Percentiles rank a stretch among this genome's conserved stretches.
phyloP scores from a whole-genome alignment of 2,329 filamentous ascomycete species.

The Fusarium robinianum region DNA sequence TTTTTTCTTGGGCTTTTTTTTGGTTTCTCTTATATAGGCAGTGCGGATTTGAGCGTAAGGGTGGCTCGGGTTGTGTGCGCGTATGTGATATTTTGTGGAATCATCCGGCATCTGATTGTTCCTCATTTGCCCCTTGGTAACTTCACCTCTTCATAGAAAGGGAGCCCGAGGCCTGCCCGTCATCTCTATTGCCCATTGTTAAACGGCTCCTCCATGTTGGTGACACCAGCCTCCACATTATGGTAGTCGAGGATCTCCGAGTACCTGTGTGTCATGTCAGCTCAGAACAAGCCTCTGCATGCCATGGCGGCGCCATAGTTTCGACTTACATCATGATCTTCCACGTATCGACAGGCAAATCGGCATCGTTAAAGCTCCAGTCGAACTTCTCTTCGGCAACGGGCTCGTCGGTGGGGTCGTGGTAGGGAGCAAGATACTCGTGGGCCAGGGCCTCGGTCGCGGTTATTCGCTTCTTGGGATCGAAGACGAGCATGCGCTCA shows the following conservation, averaged over 20 bases:
- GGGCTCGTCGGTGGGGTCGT: slow-evolving; percentile 96
- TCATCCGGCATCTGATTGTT: slow-evolving; percentile 38
- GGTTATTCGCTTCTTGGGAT: slow-evolving; percentile 93
- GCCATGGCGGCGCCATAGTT: not conserved
- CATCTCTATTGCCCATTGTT: slow-evolving; percentile 43
- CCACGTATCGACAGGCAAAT: slow-evolving; percentile 98
- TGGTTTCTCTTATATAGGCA: slow-evolving; percentile 10
- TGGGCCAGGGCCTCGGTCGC: slow-evolving; percentile 85
- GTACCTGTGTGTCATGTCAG: slow-evolving; percentile 66
- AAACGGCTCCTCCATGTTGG: slow-evolving; percentile 47
- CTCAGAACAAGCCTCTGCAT: not conserved
- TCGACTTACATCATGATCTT: slow-evolving; percentile 97
- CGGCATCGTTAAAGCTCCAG: slow-evolving; percentile 99
- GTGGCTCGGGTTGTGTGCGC: slow-evolving; percentile 6
- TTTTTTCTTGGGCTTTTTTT: slow-evolving; percentile 16
- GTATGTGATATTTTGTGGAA: slow-evolving; percentile 43
- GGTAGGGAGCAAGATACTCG: slow-evolving; percentile 93
- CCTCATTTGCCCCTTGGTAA: slow-evolving; percentile 25
- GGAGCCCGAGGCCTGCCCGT: slow-evolving; percentile 28
- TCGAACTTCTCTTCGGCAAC: slow-evolving; percentile 97
- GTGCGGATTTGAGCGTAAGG: slow-evolving; percentile 8
- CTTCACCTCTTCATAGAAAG: slow-evolving; percentile 39
- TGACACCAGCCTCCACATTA: slow-evolving; percentile 71
- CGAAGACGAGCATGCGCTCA: slow-evolving; percentile 97
- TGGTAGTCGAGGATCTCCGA: slow-evolving; percentile 99